Base-by-base conservation (phyloP, 306 rosid species). In the Fragaria iinumae region DNA sequence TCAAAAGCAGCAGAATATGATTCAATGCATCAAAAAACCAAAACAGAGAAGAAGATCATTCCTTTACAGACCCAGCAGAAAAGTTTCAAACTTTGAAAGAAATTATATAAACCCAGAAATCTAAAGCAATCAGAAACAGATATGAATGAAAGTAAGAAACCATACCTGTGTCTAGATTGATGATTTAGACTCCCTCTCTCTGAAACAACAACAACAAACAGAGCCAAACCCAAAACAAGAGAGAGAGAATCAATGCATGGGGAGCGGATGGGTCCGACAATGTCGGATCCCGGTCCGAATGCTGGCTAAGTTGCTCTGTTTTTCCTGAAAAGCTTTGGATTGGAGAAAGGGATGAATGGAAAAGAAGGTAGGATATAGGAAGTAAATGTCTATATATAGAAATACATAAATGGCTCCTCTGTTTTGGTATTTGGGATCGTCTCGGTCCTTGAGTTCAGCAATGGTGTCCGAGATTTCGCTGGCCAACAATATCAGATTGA, bases 251-350 rank as follows among this genome's bases (percentile, higher is more conserved):
- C 34, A 56, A 65, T 16, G 41, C 39, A 52, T 10, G 10, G 52
- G 52, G 52, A 47, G 56, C 57, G 66, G 67, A 63, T 52, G 75
- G 82, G 80, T 81, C 83, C 81, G 79, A 80, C 71, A 69, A 78
- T 78, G 85, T 78, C 80, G 86, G 83, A 73, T 82, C 90, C 77
- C 72, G 76, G 81, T 69, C 68, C 59, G 21, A 75, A 75, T 80
- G 76, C 23, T 71, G 64, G 67, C 69, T 71, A 7, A 47, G 18
- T 72, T 72, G 55, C 76, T 74, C 49, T 59, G 60, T 65, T 65
- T 56, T 72, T 67, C 71, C 77, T 39, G 10, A 10, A 32, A 18
- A 36, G 55, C 38, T 47, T 66, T 41, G 23, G 63, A 29, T 48
- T n/a, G 60, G 65, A 59, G 39, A 67, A 67, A 52, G 69, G 60